A percentile compares a stretch with the other conserved stretches of the same genome.
phyloP scores from a whole-genome alignment of 257 asterid species.

The Jaltomata sinuosa region DNA sequence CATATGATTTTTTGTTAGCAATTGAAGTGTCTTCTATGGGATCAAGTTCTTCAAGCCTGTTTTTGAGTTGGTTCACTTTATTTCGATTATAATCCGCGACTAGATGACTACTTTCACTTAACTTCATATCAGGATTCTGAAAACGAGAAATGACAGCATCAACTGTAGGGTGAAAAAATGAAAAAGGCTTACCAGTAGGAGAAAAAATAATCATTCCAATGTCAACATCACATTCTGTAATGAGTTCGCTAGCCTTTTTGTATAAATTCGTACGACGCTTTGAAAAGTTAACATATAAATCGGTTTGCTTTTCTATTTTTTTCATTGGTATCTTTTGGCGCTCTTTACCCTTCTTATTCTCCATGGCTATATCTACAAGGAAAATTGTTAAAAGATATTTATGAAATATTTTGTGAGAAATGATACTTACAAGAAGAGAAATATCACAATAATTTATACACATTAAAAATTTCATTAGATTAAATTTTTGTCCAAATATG shows the following conservation, averaged over 20 bases:
- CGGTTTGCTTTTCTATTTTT: slow-evolving; percentile 5
- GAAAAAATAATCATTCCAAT: slow-evolving; percentile 26
- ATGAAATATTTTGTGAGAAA: not conserved
- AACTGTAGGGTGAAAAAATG: slow-evolving; percentile 32
- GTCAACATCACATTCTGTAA: slow-evolving; percentile 16
- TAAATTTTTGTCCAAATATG: not conserved
- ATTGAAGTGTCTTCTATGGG: too few relatives aligned
- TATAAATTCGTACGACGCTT: too few relatives aligned
- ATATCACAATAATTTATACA: not conserved
- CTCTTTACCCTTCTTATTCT: slow-evolving; percentile 15
- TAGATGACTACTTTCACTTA: not conserved
- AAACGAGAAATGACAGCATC: slow-evolving; percentile 2
- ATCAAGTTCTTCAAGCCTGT: not conserved
- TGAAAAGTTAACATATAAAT: too few relatives aligned
- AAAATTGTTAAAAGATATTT: not conserved
- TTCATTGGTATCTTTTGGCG: slow-evolving; percentile 22
- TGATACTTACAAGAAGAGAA: not conserved
- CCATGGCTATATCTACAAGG: not conserved
- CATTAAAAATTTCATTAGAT: not conserved
- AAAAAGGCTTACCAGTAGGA: slow-evolving; percentile 30
- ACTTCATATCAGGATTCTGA: not conserved
- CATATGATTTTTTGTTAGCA: too few relatives aligned
- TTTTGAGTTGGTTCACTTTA: not conserved
- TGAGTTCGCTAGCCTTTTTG: not conserved
- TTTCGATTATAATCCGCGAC: not conserved